Base-by-base conservation (phyloP, 139 green algal genomes). In the Micractinium conductrix region DNA sequence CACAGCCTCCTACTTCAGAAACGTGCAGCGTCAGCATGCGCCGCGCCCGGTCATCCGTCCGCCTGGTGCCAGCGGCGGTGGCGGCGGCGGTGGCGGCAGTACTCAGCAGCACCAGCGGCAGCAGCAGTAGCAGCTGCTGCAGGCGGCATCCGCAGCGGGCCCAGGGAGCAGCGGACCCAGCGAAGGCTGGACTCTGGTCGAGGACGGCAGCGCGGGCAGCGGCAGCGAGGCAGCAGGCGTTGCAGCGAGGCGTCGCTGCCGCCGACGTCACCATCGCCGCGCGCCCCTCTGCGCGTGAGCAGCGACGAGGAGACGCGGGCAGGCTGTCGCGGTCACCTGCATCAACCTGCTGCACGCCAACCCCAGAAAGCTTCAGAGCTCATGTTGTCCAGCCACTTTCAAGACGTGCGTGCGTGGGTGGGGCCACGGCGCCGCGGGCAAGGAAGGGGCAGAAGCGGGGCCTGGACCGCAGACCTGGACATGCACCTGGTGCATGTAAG, bases 301-400 rank as follows among this genome's bases (percentile, higher is more conserved):
- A 69, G 22, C 12, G 84, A 45, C 7, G 37, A 44, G 35, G 83
- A 84, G 5, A 19, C 19, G 22, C n/a, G 69, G 74, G 44, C 24
- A 42, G 22, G 16, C 21, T n/a, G 88, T 95, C 19, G 92, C 95
- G 1, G 82, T 99, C 14, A 93, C 93, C 0, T 98, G 97, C 85
- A 92, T 99, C 83, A 98, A 97, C 90, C 87, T 99, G 85, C 92
- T 99, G 79, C 91, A 98, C n/a, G 93, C 89, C 87, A 93, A 91
- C 79, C 90, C 90, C 73, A 86, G 44, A 91, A 91, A 71, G 67
- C 74, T 9, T 81, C 91, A 53, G 94, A 97, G 87, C 86, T 97
- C 37, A 78, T 93, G 79, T 87, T 97, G 37, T 93, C 91, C 12
- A 91, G 93, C 80, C 87, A 93, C 74, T 97, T 97, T 79, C 86